These are phyloP conservation scores for Letharia lupina DNA, from an alignment of 495 filamentous ascomycete genomes.

Conservation along the genomic window DNA sequence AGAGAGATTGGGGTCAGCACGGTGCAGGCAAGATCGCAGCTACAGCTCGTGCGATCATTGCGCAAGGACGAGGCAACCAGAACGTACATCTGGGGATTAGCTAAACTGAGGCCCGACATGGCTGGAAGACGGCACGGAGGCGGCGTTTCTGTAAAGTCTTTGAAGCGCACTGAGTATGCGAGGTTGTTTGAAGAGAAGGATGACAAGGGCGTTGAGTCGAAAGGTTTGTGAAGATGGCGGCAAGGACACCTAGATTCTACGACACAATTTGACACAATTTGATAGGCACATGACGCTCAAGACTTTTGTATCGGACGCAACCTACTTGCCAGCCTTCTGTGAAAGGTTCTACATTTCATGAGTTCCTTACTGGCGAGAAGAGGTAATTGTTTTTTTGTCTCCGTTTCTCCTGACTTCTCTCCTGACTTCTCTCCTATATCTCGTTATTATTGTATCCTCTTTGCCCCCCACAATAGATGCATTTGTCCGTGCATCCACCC, in stretches of 20 bases:
- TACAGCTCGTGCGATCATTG: not conserved
- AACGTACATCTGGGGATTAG: constrained; percentile 12
- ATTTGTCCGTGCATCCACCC: too few species aligned
- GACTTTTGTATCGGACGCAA: not conserved
- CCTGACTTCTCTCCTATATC: too few species aligned
- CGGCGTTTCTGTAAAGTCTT: not conserved
- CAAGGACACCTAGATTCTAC: not conserved
- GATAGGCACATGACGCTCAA: not conserved
- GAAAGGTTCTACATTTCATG: too few species aligned
- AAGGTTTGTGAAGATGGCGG: not conserved
- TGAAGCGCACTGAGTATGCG: not conserved
- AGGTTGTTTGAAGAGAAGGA: not conserved
- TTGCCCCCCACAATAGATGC: too few species aligned
- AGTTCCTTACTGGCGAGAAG: too few species aligned
- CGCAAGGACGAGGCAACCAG: not conserved
- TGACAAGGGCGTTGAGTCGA: too few species aligned
- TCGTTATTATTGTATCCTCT: too few species aligned
- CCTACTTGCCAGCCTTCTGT: too few species aligned
- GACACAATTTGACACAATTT: not conserved
- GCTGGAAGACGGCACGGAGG: constrained; percentile 27
- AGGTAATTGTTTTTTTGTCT: too few species aligned
- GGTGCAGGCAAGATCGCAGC: not conserved
- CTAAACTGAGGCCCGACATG: constrained; percentile 6
- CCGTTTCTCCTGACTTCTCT: too few species aligned
- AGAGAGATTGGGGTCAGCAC: not conserved